Evolutionary conservation across 768 basidiomycete genomes (phyloP).

Genomic region (Cyclocybe aegerita): DNA sequence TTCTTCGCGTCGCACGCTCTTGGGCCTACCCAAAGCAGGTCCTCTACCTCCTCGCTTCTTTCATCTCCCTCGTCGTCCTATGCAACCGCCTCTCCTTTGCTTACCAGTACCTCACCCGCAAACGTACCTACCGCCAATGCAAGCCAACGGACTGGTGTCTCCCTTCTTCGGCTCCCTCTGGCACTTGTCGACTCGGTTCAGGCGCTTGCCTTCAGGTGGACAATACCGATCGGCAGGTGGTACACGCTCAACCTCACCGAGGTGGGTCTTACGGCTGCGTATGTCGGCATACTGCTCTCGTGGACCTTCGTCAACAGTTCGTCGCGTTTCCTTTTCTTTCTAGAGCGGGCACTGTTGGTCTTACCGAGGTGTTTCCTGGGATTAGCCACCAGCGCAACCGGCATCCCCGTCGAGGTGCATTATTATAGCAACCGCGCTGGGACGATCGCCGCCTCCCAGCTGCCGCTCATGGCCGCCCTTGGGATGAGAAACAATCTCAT

Average conservation of each 20-base stretch:
- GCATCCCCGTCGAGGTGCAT: slow-evolving; percentile 30
- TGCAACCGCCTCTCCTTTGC: slow-evolving; percentile 28
- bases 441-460: slow-evolving; percentile 44
- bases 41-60: slow-evolving; percentile 40
- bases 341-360: neutral
- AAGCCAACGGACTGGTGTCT: slow-evolving; percentile 7
- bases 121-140: neutral
- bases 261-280: slow-evolving; percentile 32
- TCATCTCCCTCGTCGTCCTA: slow-evolving; percentile 40
- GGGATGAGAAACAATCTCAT: slow-evolving; percentile 61
- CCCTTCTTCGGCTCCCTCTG: slow-evolving; percentile 27
- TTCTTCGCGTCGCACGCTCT: slow-evolving; percentile 22
- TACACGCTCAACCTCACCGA: slow-evolving; percentile 42
- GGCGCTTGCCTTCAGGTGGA: slow-evolving; percentile 35
- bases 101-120: slow-evolving; percentile 16
- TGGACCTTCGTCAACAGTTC: slow-evolving; percentile 41
- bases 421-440: slow-evolving; percentile 43
- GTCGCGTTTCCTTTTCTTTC: slow-evolving; percentile 1
- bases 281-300: slow-evolving; percentile 34
- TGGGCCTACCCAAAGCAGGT: slow-evolving; percentile 38
- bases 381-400: slow-evolving; percentile 31
- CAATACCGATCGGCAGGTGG: slow-evolving; percentile 31
- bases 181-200: slow-evolving; percentile 34
- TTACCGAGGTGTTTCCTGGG: neutral
- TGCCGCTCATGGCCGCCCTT: slow-evolving; percentile 55